A percentile compares a stretch with the other conserved stretches of the same genome.
Conservation (phyloP, 2,329 filamentous ascomycete species). For the Aureobasidium sp. region DNA sequence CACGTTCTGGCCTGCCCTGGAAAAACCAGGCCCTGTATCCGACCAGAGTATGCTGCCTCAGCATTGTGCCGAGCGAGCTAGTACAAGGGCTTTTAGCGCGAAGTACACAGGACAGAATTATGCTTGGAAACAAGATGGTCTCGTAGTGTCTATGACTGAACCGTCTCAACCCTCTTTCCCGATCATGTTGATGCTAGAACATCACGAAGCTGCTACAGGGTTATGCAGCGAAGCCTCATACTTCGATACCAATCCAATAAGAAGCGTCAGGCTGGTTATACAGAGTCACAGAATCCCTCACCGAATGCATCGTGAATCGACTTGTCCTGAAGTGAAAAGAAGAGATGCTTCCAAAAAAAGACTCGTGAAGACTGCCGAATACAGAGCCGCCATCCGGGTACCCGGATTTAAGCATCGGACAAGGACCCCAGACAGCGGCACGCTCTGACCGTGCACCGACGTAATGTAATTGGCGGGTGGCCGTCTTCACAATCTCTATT, state of each 20-base stretch:
- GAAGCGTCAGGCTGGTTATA: too few species aligned
- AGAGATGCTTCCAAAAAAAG: too few species aligned
- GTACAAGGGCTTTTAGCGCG: not conserved
- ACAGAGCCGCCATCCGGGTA: not conserved
- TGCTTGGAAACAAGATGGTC: not conserved
- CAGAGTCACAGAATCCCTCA: not conserved
- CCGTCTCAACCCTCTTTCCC: not conserved
- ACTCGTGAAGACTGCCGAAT: not conserved
- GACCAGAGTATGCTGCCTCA: not conserved
- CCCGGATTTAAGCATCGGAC: not conserved
- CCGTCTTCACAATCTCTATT: conserved; percentile 10
- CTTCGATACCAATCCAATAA: not conserved
- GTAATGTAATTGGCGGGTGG: not conserved
- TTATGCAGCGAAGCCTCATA: not conserved
- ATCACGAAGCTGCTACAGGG: not conserved
- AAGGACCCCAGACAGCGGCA: not conserved
- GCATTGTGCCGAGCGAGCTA: not conserved
- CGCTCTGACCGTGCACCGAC: not conserved
- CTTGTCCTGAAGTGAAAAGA: not conserved
- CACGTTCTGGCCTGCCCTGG: not conserved
- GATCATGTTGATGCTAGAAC: not conserved
- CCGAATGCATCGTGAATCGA: not conserved
- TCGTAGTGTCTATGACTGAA: not conserved
- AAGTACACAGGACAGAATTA: not conserved
- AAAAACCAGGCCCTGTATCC: not conserved